Conservation (phyloP, 768 basidiomycete species). For the Mycena indigotica region DNA sequence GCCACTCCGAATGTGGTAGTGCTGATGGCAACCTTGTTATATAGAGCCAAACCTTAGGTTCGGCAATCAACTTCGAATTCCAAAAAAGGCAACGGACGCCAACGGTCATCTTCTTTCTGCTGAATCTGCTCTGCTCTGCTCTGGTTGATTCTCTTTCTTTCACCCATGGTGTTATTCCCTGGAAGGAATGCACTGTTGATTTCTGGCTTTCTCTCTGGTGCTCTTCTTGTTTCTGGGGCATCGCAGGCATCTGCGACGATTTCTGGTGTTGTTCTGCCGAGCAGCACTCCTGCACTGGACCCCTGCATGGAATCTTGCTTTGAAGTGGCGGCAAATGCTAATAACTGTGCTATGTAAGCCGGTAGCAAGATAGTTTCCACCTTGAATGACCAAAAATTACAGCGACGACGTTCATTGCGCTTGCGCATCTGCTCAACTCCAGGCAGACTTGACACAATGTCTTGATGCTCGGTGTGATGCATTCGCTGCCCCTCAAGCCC, state of each 20-base stretch:
- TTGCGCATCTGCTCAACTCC: constrained; percentile 21
- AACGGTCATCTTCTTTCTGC: no score
- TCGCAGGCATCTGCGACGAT: constrained; percentile 6
- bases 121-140: not conserved
- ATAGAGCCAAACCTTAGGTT: no score
- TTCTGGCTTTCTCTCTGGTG: not conserved
- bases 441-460: constrained; percentile 18
- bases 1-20: no score
- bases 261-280: constrained; percentile 18
- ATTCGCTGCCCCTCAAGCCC: constrained; percentile 17
- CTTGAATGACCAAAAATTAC: no score
- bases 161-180: not conserved
- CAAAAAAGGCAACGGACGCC: no score
- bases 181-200: not conserved
- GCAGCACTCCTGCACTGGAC: constrained; percentile 22
- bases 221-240: not conserved
- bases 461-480: constrained; percentile 21
- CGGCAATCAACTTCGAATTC: no score
- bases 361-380: no score
- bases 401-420: constrained; percentile 20
- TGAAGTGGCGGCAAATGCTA: constrained; percentile 14
- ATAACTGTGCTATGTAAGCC: constrained; percentile 14
- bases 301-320: constrained; percentile 24
- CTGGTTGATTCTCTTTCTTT: not conserved
- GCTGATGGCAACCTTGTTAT: no score